Conservation (phyloP, 2,329 filamentous ascomycete genomes). For the Fusarium oligoseptatum region DNA sequence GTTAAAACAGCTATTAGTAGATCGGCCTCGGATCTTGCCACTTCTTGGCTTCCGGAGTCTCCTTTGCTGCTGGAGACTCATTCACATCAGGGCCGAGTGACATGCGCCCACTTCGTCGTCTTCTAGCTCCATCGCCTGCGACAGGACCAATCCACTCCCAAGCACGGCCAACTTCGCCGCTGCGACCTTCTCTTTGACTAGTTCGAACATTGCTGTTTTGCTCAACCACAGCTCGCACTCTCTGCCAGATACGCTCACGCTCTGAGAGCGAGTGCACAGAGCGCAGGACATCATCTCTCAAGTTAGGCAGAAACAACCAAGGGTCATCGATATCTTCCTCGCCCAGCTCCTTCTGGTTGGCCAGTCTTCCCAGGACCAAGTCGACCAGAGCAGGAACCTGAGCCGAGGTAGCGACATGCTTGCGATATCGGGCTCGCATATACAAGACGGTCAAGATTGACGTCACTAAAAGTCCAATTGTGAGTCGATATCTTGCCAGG, state of each 20-base stretch:
- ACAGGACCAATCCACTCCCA: constrained; percentile 79
- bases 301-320: constrained; percentile 88
- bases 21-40: constrained; percentile 60
- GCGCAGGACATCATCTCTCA: constrained; percentile 90
- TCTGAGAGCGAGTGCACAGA: constrained; percentile 82
- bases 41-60: constrained; percentile 49
- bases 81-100: constrained; percentile 59
- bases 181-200: constrained; percentile 75
- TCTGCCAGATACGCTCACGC: constrained; percentile 85
- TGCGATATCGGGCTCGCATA: constrained; percentile 72
- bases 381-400: constrained; percentile 87
- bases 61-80: constrained; percentile 50
- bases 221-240: constrained; percentile 87
- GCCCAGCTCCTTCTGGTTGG: constrained; percentile 86
- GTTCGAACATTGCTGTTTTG: constrained; percentile 92
- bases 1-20: constrained; percentile 49
- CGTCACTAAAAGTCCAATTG: constrained; percentile 76
- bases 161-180: constrained; percentile 74
- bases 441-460: constrained; percentile 69
- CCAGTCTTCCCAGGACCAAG: constrained; percentile 85
- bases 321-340: constrained; percentile 76
- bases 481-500: constrained; percentile 88
- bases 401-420: constrained; percentile 74
- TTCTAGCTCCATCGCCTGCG: constrained; percentile 58
- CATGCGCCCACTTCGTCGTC: constrained; percentile 66